Conservation (phyloP, 2,329 filamentous ascomycete species). For the Penicillium aurantiogriseum region DNA sequence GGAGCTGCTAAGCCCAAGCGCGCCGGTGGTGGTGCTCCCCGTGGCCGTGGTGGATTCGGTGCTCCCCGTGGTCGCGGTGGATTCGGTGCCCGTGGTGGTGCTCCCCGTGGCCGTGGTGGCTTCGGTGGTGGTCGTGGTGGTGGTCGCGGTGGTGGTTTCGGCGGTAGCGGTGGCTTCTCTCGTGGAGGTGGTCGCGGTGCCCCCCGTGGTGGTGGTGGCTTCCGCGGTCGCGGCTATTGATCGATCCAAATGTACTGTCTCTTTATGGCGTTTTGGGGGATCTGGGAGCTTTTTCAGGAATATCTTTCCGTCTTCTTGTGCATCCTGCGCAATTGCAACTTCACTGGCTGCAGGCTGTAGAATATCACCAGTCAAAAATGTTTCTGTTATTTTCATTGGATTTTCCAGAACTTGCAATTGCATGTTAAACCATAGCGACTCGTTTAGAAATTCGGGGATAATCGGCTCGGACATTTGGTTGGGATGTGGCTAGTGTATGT, state of each 20-base stretch:
- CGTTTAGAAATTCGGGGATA: background rate
- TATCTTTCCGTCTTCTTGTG: slow-evolving; percentile 38
- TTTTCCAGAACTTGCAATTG: background rate
- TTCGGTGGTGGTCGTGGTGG: slow-evolving; percentile 28
- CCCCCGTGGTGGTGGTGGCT: slow-evolving; percentile 19
- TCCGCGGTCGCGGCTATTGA: slow-evolving; percentile 29
- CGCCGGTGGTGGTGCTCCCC: slow-evolving; percentile 55
- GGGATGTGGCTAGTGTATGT: slow-evolving; percentile 27
- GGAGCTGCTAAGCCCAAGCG: slow-evolving; percentile 69
- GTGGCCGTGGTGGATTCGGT: slow-evolving; percentile 48
- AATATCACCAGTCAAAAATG: slow-evolving; percentile 32
- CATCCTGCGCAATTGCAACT: slow-evolving; percentile 36
- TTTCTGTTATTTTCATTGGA: slow-evolving; percentile 14
- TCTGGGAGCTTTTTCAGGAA: slow-evolving; percentile 41
- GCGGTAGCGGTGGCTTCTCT: slow-evolving; percentile 20
- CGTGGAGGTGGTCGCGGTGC: slow-evolving; percentile 14
- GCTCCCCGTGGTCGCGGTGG: slow-evolving; percentile 29
- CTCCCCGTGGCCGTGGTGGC: slow-evolving; percentile 21
- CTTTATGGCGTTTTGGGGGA: slow-evolving; percentile 46
- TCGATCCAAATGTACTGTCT: slow-evolving; percentile 34
- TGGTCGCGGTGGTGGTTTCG: slow-evolving; percentile 20
- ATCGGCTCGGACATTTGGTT: background rate
- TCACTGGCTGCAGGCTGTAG: slow-evolving; percentile 31
- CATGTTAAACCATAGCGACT: background rate
- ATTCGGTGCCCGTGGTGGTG: slow-evolving; percentile 25